phyloP scores from a whole-genome alignment of 352 stramenopile genomes.

The Phytopythium ostracodes region DNA sequence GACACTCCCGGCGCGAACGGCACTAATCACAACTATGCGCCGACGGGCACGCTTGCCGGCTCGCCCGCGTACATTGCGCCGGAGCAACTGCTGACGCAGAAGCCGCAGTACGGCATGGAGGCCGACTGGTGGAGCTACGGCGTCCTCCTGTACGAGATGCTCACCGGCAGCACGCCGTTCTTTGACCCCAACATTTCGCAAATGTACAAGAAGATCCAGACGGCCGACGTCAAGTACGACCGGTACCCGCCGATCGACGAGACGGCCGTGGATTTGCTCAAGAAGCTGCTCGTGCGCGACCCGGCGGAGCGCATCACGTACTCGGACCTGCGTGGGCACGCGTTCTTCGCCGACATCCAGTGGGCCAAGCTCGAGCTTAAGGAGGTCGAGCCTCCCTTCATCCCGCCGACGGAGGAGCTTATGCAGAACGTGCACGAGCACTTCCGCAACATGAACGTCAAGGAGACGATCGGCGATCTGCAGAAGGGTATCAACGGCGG shows the following conservation, averaged over 20 bases:
- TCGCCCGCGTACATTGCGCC: constrained; percentile 85
- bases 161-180: constrained; percentile 87
- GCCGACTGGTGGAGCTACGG: constrained; percentile 92
- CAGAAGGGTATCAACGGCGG: constrained; percentile 58
- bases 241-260: constrained; percentile 60
- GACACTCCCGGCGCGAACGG: constrained; percentile 13
- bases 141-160: constrained; percentile 88
- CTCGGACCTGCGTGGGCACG: constrained; percentile 51
- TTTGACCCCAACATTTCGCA: constrained; percentile 79
- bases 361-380: constrained; percentile 75
- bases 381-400: constrained; percentile 77
- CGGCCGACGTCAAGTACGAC: constrained; percentile 79
- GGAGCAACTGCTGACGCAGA: constrained; percentile 79
- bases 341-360: constrained; percentile 70
- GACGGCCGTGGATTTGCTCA: constrained; percentile 60
- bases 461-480: constrained; percentile 69
- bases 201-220: constrained; percentile 91
- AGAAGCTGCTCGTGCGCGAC: constrained; percentile 77
- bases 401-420: constrained; percentile 69
- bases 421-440: constrained; percentile 89
- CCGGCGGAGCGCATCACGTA: constrained; percentile 60
- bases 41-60: constrained; percentile 68
- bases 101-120: constrained; percentile 82
- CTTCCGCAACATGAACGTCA: constrained; percentile 88
- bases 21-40: constrained; percentile 41